Conservation (phyloP, 108 stramenopile species). For the Fistulifera pelliculosa region DNA sequence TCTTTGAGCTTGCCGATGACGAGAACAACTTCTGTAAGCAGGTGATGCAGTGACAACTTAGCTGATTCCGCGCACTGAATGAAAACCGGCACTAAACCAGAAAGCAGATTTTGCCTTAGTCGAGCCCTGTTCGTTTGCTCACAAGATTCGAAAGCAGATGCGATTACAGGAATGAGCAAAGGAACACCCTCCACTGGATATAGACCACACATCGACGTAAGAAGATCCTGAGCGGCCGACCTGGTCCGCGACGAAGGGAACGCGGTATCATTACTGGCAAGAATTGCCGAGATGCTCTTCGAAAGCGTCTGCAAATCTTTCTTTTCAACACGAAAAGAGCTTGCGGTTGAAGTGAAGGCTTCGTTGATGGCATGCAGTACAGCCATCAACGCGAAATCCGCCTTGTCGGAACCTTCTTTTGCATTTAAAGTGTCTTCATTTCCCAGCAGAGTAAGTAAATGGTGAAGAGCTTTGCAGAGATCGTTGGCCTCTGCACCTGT, state of each 20-base stretch:
- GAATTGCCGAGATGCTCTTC: slow-evolving; percentile 18
- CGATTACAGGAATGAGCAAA: neutral
- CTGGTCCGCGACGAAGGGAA: neutral
- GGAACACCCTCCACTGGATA: neutral
- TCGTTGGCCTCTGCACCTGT: slow-evolving; percentile 5
- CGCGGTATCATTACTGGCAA: neutral
- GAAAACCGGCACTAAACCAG: too few relatives aligned
- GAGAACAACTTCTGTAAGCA: too few relatives aligned
- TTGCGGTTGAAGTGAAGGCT: too few relatives aligned
- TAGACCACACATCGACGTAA: neutral
- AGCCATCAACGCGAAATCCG: slow-evolving; percentile 18
- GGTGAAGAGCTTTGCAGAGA: slow-evolving; percentile 8
- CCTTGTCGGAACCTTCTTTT: slow-evolving; percentile 6
- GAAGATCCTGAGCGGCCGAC: neutral
- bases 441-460: slow-evolving; percentile 3
- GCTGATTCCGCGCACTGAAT: too few relatives aligned
- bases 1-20: too few relatives aligned
- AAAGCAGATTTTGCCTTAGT: too few relatives aligned
- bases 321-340: too few relatives aligned
- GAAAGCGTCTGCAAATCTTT: slow-evolving; percentile 21
- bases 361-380: slow-evolving; percentile 12
- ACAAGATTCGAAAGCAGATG: too few relatives aligned
- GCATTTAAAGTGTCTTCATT: neutral
- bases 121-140: too few relatives aligned
- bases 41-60: too few relatives aligned